Evolutionary conservation across 345 rosid species (phyloP).

Genomic region (Bruguiera parviflora): DNA sequence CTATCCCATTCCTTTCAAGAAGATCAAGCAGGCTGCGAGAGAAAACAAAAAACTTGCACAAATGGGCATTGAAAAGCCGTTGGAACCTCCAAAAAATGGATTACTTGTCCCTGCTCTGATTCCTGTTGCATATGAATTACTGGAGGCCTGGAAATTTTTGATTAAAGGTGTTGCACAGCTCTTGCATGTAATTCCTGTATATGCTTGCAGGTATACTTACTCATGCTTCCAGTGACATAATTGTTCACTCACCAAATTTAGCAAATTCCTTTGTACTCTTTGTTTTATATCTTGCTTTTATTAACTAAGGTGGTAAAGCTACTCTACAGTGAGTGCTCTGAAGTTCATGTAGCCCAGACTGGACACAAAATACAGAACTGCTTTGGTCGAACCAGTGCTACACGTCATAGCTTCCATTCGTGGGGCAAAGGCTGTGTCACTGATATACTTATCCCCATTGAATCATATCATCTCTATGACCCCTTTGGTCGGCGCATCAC

Average conservation of each 20-base stretch:
- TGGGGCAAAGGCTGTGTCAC: constrained; percentile 74
- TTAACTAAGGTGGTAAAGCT: constrained; percentile 8
- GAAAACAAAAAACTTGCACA: constrained; percentile 68
- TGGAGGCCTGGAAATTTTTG: constrained; percentile 77
- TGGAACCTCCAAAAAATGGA: constrained; percentile 81
- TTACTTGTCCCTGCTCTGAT: constrained; percentile 67
- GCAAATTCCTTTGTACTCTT: not conserved
- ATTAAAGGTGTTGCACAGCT: constrained; percentile 79
- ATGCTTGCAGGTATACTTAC: constrained; percentile 61
- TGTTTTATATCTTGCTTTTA: not conserved
- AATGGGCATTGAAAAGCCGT: constrained; percentile 75
- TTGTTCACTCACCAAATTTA: not conserved
- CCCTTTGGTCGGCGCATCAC: constrained; percentile 74
- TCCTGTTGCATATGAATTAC: constrained; percentile 65
- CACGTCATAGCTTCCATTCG: constrained; percentile 54
- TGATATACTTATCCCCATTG: constrained; percentile 74
- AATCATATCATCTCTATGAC: constrained; percentile 80
- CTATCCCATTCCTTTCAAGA: constrained; percentile 62
- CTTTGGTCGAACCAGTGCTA: constrained; percentile 39
- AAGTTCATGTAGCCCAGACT: constrained; percentile 62
- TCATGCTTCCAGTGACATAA: not conserved
- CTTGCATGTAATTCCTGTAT: constrained; percentile 63
- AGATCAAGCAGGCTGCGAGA: constrained; percentile 59
- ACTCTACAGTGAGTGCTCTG: constrained; percentile 63
- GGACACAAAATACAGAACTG: constrained; percentile 71